Evolutionary conservation across 805 yeast genomes (phyloP).

Genomic region (Candida odintsovae): DNA sequence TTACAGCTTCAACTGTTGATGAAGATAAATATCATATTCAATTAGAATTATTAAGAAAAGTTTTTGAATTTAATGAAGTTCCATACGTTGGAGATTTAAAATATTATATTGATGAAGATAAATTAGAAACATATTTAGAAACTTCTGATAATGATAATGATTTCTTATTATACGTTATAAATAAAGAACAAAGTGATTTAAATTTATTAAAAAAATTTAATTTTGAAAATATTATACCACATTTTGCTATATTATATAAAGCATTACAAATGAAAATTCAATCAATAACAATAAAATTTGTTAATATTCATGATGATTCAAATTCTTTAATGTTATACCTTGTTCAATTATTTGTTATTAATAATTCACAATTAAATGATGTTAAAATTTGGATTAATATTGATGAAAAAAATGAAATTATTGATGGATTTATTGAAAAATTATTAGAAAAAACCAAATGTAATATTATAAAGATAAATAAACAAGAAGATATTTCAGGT

Average conservation of each 20-base stretch:
- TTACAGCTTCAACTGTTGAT: slow-evolving; percentile 51
- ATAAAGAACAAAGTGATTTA: slow-evolving; percentile 7
- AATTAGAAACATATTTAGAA: slow-evolving; percentile 67
- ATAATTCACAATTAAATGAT: slow-evolving; percentile 2
- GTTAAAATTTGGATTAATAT: slow-evolving; percentile 1
- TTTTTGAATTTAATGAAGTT: slow-evolving; percentile 30
- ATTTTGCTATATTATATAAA: slow-evolving; percentile 8
- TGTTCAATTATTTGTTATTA: slow-evolving; percentile 2
- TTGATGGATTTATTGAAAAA: background rate
- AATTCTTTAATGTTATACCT: slow-evolving; percentile 5
- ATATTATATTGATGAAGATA: slow-evolving; percentile 53
- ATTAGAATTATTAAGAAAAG: slow-evolving; percentile 29
- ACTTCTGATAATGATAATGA: slow-evolving; percentile 49
- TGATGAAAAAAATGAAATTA: background rate
- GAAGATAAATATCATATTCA: slow-evolving; percentile 25
- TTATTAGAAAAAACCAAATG: slow-evolving; percentile 1
- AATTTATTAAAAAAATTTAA: slow-evolving; percentile 4
- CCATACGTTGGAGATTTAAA: slow-evolving; percentile 80
- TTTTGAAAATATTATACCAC: slow-evolving; percentile 4
- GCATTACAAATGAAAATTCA: slow-evolving; percentile 2
- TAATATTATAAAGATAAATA: background rate
- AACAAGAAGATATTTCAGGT: slow-evolving; percentile 2
- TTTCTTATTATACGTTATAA: slow-evolving; percentile 15
- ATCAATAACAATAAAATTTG: slow-evolving; percentile 3
- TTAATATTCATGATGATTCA: background rate